Conservation (phyloP, 495 filamentous ascomycete species). For the Neurospora sp. region DNA sequence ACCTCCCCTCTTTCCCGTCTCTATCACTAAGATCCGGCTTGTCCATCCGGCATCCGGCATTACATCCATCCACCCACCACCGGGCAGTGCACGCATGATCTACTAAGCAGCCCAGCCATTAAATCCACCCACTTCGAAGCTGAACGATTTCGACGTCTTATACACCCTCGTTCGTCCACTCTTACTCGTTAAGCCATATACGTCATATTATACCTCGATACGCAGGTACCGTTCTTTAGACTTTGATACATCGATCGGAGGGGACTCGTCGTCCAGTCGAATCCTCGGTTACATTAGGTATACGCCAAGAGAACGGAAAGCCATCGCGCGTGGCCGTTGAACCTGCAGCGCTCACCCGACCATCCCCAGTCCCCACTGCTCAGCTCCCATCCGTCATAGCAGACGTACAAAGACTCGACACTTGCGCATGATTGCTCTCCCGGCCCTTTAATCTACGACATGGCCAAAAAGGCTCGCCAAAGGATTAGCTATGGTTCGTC, state of each 20-base stretch:
- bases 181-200: background rate
- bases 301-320: background rate
- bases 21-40: background rate
- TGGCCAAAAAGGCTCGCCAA: slow-evolving; percentile 55
- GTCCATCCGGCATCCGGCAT: background rate
- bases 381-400: background rate
- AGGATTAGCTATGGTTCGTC: slow-evolving; percentile 56
- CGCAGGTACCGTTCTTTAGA: background rate
- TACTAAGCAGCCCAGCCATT: background rate
- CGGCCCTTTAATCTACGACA: slow-evolving; percentile 19
- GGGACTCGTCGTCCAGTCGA: background rate
- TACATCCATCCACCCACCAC: background rate
- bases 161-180: background rate
- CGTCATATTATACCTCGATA: background rate
- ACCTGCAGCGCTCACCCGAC: background rate
- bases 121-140: background rate
- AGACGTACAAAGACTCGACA: background rate
- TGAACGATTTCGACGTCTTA: background rate
- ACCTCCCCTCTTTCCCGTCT: background rate
- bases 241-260: background rate
- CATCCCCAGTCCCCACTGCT: background rate
- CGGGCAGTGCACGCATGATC: background rate
- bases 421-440: slow-evolving; percentile 6
- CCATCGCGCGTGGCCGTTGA: background rate
- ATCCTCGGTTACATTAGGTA: background rate